Conservation (phyloP, 2,329 filamentous ascomycete genomes). For the Cryphonectria parasitica region DNA sequence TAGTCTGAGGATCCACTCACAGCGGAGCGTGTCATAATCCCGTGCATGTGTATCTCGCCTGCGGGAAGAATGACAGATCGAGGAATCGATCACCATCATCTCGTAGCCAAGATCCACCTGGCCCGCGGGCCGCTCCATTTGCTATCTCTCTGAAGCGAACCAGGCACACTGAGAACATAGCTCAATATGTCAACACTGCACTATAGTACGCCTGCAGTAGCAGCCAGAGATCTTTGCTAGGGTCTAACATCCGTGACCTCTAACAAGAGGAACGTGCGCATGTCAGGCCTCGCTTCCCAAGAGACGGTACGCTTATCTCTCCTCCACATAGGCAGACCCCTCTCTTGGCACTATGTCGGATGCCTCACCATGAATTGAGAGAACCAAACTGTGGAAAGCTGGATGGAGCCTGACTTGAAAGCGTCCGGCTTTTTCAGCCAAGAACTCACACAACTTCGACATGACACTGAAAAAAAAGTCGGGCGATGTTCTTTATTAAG, state of each 20-base stretch:
- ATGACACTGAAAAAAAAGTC: background rate
- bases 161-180: background rate
- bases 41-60: background rate
- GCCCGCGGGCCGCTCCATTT: conserved; percentile 1
- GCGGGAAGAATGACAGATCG: background rate
- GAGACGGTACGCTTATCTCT: background rate
- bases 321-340: background rate
- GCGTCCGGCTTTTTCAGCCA: background rate
- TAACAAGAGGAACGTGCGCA: background rate
- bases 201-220: background rate
- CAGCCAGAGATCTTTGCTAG: background rate
- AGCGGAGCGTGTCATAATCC: background rate
- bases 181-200: background rate
- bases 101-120: background rate
- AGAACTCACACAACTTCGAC: background rate
- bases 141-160: background rate
- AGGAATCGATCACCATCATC: conserved; percentile 6
- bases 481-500: background rate
- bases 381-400: background rate
- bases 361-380: background rate
- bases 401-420: background rate
- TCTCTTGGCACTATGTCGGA: background rate
- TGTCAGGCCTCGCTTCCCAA: background rate
- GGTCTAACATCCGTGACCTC: background rate
- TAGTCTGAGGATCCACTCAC: background rate